Conservation (phyloP, 2,329 filamentous ascomycete species). For the Clarireedia hainanense region DNA sequence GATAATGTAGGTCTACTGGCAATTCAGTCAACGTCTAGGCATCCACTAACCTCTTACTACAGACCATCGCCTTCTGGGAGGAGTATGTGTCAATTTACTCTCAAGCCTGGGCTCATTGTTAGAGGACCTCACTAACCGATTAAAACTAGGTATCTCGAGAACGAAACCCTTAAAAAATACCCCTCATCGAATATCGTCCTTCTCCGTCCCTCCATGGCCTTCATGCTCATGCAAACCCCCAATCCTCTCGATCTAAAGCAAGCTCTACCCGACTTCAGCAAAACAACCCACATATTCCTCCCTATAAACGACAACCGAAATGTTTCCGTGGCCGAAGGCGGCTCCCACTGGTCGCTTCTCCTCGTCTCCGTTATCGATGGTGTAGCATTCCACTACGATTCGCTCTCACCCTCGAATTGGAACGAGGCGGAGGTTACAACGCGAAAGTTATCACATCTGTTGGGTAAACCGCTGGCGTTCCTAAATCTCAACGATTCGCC, state of each 20-base stretch:
- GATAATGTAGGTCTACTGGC: constrained; percentile 60
- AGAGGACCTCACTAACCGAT: background rate
- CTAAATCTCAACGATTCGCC: constrained; percentile 78
- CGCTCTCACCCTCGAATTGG: constrained; percentile 67
- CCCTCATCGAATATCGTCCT: constrained; percentile 82
- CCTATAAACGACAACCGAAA: constrained; percentile 87
- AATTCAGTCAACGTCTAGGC: background rate
- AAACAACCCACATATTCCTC: constrained; percentile 86
- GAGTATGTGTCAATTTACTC: constrained; percentile 50
- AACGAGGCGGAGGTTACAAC: constrained; percentile 64
- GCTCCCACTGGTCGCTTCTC: constrained; percentile 89
- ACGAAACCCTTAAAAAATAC: constrained; percentile 72
- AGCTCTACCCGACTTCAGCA: constrained; percentile 72
- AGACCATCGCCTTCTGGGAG: constrained; percentile 98
- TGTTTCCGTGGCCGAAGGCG: constrained; percentile 71
- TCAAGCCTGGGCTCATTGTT: constrained; percentile 16
- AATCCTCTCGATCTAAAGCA: constrained; percentile 48
- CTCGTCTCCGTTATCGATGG: constrained; percentile 83
- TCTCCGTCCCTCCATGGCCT: constrained; percentile 86
- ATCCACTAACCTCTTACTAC: constrained; percentile 10
- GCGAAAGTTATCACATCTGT: constrained; percentile 58
- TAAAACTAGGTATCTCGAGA: constrained; percentile 65
- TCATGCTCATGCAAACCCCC: constrained; percentile 73
- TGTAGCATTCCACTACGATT: constrained; percentile 95
- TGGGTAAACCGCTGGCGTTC: constrained; percentile 63